phyloP scores from a whole-genome alignment of 805 yeast genomes.

The Saturnispora bothae region DNA sequence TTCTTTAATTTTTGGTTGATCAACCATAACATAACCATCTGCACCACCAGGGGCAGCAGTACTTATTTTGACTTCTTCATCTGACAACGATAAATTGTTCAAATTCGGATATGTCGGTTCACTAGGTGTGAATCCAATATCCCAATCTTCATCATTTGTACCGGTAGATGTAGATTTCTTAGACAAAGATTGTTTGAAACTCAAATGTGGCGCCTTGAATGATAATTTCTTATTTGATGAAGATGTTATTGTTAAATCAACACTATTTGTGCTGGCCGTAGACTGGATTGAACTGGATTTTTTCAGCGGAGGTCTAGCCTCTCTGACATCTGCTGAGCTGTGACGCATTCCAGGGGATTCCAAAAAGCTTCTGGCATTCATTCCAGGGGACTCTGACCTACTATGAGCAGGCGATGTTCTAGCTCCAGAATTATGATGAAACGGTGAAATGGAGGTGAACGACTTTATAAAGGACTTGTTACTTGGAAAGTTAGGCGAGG shows the following conservation, averaged over 20 bases:
- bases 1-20: neutral
- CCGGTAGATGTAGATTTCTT: slow-evolving; percentile 1
- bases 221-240: slow-evolving; percentile 5
- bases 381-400: slow-evolving; percentile 11
- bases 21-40: slow-evolving; percentile 3
- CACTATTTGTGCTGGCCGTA: slow-evolving; percentile 7
- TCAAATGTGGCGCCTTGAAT: slow-evolving; percentile 5
- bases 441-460: slow-evolving; percentile 11
- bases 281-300: slow-evolving; percentile 1
- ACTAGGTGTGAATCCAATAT: slow-evolving; percentile 1
- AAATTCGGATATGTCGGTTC: slow-evolving; percentile 3
- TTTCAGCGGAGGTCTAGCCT: slow-evolving; percentile 5
- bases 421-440: slow-evolving; percentile 7
- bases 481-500: slow-evolving; percentile 1
- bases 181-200: neutral
- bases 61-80: too few species aligned
- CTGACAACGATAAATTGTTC: neutral
- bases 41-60: neutral
- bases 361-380: slow-evolving; percentile 10
- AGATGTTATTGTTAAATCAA: slow-evolving; percentile 2
- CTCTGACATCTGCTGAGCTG: slow-evolving; percentile 5
- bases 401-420: slow-evolving; percentile 10
- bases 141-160: slow-evolving; percentile 12
- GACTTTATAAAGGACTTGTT: slow-evolving; percentile 7
- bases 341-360: slow-evolving; percentile 9